Conservation (phyloP, 352 stramenopile species). For the Pythium monospermum region DNA sequence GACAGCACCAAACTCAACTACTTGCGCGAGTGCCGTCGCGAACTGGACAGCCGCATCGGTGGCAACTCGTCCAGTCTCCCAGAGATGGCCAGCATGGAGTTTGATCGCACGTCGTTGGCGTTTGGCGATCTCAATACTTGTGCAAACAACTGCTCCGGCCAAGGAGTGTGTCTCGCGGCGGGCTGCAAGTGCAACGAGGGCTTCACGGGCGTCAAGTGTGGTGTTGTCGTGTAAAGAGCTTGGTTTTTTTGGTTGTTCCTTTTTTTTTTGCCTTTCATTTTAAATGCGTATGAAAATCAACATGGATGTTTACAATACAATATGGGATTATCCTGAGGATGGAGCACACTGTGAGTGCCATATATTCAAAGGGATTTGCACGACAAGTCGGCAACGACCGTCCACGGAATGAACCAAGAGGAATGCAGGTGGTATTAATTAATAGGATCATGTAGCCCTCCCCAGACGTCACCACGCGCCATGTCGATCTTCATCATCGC, state of each 20-base stretch:
- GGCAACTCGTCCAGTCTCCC: constrained; percentile 5
- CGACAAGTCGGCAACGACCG: too few species aligned
- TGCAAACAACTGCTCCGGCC: constrained; percentile 10
- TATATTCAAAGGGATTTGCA: too few species aligned
- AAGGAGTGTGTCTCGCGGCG: constrained; percentile 10
- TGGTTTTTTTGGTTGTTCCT: not conserved
- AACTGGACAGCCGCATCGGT: constrained; percentile 18
- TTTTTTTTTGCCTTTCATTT: too few species aligned
- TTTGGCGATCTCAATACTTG: constrained; percentile 14
- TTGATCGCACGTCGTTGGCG: constrained; percentile 5
- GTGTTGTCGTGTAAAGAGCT: constrained; percentile 8
- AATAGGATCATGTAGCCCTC: too few species aligned
- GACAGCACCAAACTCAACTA: constrained; percentile 24
- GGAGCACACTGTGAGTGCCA: too few species aligned
- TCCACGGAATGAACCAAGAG: too few species aligned
- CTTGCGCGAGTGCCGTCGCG: constrained; percentile 24
- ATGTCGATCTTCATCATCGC: too few species aligned
- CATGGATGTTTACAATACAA: too few species aligned
- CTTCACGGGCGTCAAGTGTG: constrained; percentile 20
- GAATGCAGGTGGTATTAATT: too few species aligned
- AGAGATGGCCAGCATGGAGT: constrained; percentile 5
- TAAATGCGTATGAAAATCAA: too few species aligned
- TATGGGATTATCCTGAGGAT: too few species aligned
- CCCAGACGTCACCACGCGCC: too few species aligned
- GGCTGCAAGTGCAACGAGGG: constrained; percentile 18